Base-by-base conservation (phyloP, 2,329 filamentous ascomycete species). In the Penicillium hesseltinei region DNA sequence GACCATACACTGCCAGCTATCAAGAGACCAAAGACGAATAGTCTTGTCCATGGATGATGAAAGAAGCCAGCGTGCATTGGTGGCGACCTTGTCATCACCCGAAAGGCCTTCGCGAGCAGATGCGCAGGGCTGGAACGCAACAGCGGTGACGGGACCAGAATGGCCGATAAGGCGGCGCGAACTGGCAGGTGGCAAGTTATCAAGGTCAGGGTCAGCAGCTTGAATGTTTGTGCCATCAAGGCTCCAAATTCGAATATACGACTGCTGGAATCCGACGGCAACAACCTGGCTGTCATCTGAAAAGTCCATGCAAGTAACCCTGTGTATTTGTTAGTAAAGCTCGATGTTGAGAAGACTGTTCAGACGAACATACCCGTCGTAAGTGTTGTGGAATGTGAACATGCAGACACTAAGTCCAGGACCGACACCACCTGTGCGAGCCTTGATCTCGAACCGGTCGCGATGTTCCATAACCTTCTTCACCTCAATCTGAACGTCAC, bases 311-410 rank as follows among this genome's bases (percentile, higher is more conserved):
- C 90, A 96, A n/a, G 91, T 92, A 58, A 96, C 84, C 55, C 90
- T 93, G 60, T 27, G 43, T 11, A 53, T 35, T 36, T 49, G 59
- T 74, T 58, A 74, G 66, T 49, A 58, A 50, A 47, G n/a, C 21
- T 43, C 2, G 8, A 7, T 13, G 5, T 19, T 5, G 3, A 25
- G 13, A 42, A 10, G 10, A 44, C 8, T 10, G 58, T 55, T 52
- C 59, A 59, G 43, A 11, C 31, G 19, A 36, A 61, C 85, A 79
- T 78, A 92, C 91, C 86, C 89, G 74, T 96, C 92, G 62, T 92
- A 88, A 0, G 91, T 96, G 74, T 99, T 99, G 79, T 99, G 94
- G 70, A 97, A 96, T 0, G 94, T 99, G 73, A 95, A 97, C 90
- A 97, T 97, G 80, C 91, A 94, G 25, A 95, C 88, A 68, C 92